A percentile compares a stretch with the other conserved stretches of the same genome.
These are phyloP conservation scores for Daldinia caldariorum DNA, from an alignment of 495 filamentous ascomycete species.

Conservation along the genomic window DNA sequence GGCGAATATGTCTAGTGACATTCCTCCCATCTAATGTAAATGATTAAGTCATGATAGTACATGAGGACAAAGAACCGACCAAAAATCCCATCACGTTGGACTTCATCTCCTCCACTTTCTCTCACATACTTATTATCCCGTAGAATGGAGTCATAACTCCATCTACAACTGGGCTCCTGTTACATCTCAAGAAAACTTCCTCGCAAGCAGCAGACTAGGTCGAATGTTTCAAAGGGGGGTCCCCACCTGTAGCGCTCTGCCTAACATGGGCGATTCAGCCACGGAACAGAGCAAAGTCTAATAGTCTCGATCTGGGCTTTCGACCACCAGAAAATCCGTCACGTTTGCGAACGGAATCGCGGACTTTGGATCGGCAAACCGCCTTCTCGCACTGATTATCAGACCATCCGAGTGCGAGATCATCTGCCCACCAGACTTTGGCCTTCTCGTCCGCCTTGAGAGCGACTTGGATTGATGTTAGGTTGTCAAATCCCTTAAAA, in stretches of 20 bases:
- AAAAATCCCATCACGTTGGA: slow-evolving; percentile 46
- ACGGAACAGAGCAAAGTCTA: slow-evolving; percentile 40
- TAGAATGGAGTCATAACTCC: slow-evolving; percentile 44
- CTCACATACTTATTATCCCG: slow-evolving; percentile 45
- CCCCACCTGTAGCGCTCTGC: slow-evolving; percentile 13
- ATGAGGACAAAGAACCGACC: slow-evolving; percentile 42
- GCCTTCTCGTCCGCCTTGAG: slow-evolving; percentile 43
- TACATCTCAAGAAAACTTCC: slow-evolving; percentile 46
- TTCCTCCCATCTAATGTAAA: slow-evolving; percentile 34
- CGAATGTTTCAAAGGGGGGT: slow-evolving; percentile 22
- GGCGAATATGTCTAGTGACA: slow-evolving; percentile 35
- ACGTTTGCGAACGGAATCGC: slow-evolving; percentile 45
- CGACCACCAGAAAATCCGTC: slow-evolving; percentile 23
- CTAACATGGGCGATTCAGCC: slow-evolving; percentile 27
- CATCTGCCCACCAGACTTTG: slow-evolving; percentile 56
- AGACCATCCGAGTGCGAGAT: slow-evolving; percentile 56
- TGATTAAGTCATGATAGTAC: slow-evolving; percentile 39
- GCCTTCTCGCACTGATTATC: slow-evolving; percentile 53
- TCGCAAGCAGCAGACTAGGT: slow-evolving; percentile 44
- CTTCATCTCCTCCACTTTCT: slow-evolving; percentile 42
- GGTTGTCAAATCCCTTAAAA: slow-evolving; percentile 49
- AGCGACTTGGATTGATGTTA: slow-evolving; percentile 54
- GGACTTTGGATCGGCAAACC: slow-evolving; percentile 51
- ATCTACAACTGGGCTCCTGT: slow-evolving; percentile 22
- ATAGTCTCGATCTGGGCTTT: slow-evolving; percentile 22